These are phyloP conservation scores for Coemansia sp. DNA, from an alignment of 192 early-diverging fungal genomes.

Conservation along the genomic window DNA sequence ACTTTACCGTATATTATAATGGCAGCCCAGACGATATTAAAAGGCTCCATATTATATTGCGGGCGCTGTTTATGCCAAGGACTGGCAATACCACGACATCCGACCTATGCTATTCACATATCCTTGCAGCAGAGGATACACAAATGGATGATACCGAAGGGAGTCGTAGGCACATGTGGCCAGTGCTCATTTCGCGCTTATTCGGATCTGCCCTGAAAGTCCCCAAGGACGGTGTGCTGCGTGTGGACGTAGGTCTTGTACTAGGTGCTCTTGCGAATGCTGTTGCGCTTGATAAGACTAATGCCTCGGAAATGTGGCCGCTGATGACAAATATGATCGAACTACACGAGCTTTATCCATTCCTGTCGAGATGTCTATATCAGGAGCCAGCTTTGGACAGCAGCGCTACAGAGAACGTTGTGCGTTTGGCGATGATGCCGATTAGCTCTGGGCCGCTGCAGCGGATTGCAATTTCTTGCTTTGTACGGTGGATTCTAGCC, in stretches of 20 bases:
- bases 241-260: not conserved
- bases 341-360: constrained; percentile 23
- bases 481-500: constrained; percentile 31
- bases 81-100: not conserved
- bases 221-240: not conserved
- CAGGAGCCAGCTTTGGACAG: not conserved
- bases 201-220: constrained; percentile 14
- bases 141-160: not conserved
- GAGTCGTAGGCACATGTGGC: constrained; percentile 14
- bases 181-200: constrained; percentile 14
- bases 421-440: constrained; percentile 20
- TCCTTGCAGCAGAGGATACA: not conserved
- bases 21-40: constrained; percentile 10
- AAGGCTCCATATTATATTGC: constrained; percentile 21
- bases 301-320: constrained; percentile 1
- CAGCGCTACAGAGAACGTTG: not conserved
- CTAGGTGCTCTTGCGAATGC: not conserved
- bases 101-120: not conserved
- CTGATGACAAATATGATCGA: constrained; percentile 19
- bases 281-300: not conserved
- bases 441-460: constrained; percentile 7
- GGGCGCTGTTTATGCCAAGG: constrained; percentile 14
- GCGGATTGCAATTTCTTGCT: constrained; percentile 17
- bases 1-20: constrained; percentile 39
- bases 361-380: constrained; percentile 21